A percentile compares a stretch with the other conserved stretches of the same genome.
These are phyloP conservation scores for Malus asiatica DNA, from an alignment of 306 rosid species.

Conservation along the genomic window DNA sequence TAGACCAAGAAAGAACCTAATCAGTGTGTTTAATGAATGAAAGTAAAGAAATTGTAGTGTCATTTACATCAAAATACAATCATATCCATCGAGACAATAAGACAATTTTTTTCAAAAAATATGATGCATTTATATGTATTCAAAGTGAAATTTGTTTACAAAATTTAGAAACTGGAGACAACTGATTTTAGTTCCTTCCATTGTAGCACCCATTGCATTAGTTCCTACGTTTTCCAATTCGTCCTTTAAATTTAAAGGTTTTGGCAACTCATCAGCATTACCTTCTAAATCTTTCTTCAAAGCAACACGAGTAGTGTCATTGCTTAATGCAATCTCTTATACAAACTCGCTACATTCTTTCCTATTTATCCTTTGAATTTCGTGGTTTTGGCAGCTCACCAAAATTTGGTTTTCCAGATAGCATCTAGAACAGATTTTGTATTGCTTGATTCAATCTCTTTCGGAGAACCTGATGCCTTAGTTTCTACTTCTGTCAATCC, in stretches of 20 bases:
- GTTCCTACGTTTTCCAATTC: background rate
- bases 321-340: background rate
- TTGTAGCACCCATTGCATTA: background rate
- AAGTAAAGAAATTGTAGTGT: background rate
- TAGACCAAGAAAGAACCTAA: too few species aligned
- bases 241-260: conserved; percentile 4
- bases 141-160: background rate
- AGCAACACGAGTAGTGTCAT: background rate
- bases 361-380: background rate
- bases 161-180: background rate
- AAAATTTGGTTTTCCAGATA: background rate
- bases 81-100: background rate
- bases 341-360: background rate
- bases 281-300: conserved; percentile 28
- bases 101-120: too few species aligned
- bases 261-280: conserved; percentile 28
- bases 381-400: background rate
- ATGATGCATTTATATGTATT: background rate
- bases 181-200: background rate
- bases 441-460: background rate
- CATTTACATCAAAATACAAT: background rate
- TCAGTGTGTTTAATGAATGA: background rate
- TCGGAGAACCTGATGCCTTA: background rate
- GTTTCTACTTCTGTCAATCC: background rate
- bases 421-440: background rate